A percentile compares a stretch with the other conserved stretches of the same genome.
Evolutionary conservation across 2,329 filamentous ascomycete genomes (phyloP).

Genomic region (Aspergillus udagawae): DNA sequence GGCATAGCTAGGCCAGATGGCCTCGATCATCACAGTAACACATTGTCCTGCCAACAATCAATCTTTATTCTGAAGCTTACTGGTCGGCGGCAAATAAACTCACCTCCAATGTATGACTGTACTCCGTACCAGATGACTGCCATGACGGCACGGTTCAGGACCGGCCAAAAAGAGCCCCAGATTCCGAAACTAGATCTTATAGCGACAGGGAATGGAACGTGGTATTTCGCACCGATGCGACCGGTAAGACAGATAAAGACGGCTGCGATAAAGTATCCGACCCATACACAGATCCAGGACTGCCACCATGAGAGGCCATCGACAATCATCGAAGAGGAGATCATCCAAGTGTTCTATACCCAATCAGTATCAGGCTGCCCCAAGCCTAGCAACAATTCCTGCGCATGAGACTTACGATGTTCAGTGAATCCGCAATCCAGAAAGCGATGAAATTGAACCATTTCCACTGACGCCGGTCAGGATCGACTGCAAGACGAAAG

Average conservation of each 20-base stretch:
- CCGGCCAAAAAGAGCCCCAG: conserved; percentile 84
- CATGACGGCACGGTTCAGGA: conserved; percentile 85
- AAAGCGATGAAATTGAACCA: conserved; percentile 85
- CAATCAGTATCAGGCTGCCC: background rate
- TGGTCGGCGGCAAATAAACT: conserved; percentile 2
- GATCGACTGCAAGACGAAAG: conserved; percentile 59
- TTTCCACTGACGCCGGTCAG: conserved; percentile 75
- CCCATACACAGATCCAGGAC: conserved; percentile 81
- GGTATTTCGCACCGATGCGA: conserved; percentile 79
- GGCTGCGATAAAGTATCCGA: conserved; percentile 75
- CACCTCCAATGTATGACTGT: conserved; percentile 65
- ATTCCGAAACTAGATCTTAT: conserved; percentile 77
- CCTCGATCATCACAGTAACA: conserved; percentile 81
- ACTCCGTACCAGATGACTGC: conserved; percentile 86
- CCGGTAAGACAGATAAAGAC: conserved; percentile 73
- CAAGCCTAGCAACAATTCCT: background rate
- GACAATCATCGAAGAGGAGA: conserved; percentile 76
- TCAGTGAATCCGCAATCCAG: conserved; percentile 81
- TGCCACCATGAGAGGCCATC: conserved; percentile 86
- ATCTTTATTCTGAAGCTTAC: background rate
- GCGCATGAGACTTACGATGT: conserved; percentile 52
- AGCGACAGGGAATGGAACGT: conserved; percentile 84
- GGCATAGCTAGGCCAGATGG: conserved; percentile 66
- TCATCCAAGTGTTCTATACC: conserved; percentile 81
- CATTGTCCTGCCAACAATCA: conserved; percentile 56